Evolutionary conservation across 2,329 filamentous ascomycete genomes (phyloP).

Genomic region (Exophiala oligosperma): DNA sequence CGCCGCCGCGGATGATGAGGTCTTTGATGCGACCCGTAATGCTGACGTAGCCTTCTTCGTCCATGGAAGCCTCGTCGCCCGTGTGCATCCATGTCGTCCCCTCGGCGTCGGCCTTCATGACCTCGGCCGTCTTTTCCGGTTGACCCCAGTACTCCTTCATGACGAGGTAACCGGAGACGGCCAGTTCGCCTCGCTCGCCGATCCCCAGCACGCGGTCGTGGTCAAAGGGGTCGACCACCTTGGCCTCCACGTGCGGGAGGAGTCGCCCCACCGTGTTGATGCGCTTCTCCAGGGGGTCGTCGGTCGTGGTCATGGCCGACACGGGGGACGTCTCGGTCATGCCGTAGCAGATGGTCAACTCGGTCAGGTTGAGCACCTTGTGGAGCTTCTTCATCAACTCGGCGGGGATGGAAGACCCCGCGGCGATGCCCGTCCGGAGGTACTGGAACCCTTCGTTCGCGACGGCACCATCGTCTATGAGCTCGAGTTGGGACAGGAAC

Average conservation of each 20-base stretch:
- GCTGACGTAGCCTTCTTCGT: conserved; percentile 73
- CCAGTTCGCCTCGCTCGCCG: conserved; percentile 74
- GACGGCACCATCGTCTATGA: conserved; percentile 59
- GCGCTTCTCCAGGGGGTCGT: conserved; percentile 71
- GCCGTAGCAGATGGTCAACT: conserved; percentile 91
- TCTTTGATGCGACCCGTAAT: conserved; percentile 74
- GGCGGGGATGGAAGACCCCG: conserved; percentile 80
- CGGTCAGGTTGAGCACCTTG: conserved; percentile 69
- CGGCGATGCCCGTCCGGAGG: conserved; percentile 86
- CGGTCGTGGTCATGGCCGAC: conserved; percentile 74
- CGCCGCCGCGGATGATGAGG: conserved; percentile 88
- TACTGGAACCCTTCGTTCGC: conserved; percentile 58
- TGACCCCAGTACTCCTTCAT: conserved; percentile 94
- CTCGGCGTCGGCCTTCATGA: conserved; percentile 48
- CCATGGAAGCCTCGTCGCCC: conserved; percentile 85
- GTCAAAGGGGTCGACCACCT: conserved; percentile 78
- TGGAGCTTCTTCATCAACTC: conserved; percentile 66
- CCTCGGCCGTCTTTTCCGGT: conserved; percentile 65
- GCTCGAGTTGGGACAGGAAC: conserved; percentile 85
- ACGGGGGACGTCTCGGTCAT: conserved; percentile 86
- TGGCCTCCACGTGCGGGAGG: conserved; percentile 77
- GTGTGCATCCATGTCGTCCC: conserved; percentile 80
- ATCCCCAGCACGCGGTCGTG: conserved; percentile 60
- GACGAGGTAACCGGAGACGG: conserved; percentile 78
- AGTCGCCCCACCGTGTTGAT: conserved; percentile 75